Base-by-base conservation (phyloP, 1,139 yeast genomes). In the Saccharomyces hybrid region DNA sequence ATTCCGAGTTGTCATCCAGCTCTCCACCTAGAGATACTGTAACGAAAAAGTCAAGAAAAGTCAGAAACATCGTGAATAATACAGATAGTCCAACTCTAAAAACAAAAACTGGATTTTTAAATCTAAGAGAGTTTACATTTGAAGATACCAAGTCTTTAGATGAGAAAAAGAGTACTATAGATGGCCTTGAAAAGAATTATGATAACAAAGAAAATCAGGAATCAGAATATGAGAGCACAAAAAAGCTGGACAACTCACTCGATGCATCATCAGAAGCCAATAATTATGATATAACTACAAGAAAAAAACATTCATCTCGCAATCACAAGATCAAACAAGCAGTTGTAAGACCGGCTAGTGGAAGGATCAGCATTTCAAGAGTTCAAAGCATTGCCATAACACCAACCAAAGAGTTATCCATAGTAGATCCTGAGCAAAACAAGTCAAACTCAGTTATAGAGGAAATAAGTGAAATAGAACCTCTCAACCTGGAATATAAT, bases 291-390 rank as follows among this genome's bases (percentile, higher is more conserved):
- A 3, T 4, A 38, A 5, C 25, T 11, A 16, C 16, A 38, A 4
- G 9, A 8, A 38, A 38, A 16, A 16, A 38, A 38, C 23, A 4
- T 1, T 38, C 44, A 2, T 25, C 44, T 14, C 20, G 25, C 25
- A 38, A 16, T 13, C 44, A 32, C 5, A 16, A 25, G 23, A 34
- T 34, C 11, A 48, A 51, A 47, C 54, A 50, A 34, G 57, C 59
- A 7, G 61, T 56, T 1, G 55, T 63, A 5, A 58, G 66, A 51
- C 66, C 67, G 26, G 61, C 69, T 3, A 67, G 71, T 53, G 72
- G 72, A 8, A 60, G 72, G 48, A 68, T 68, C 9, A 69, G 72
- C 53, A 61, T 66, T 46, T 48, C 55, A 4, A 64, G 59, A 48
- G 56, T 59, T 23, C 49, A 55, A 14, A 59, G 57, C 42, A 49